Evolutionary conservation across 2,329 filamentous ascomycete genomes (phyloP).

Genomic region (Kalmusia sp.): DNA sequence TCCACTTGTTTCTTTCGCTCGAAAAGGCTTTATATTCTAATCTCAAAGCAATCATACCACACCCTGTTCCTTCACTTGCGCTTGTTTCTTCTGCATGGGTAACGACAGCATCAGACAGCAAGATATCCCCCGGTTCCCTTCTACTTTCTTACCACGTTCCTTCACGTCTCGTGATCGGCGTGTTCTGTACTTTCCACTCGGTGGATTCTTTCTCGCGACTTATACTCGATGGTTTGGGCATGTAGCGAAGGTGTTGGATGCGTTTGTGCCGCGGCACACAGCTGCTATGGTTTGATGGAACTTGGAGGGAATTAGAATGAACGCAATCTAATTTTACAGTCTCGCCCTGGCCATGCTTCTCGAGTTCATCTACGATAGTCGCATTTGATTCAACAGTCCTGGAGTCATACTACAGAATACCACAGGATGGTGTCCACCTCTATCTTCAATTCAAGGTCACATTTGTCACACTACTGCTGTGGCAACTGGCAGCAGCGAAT

Average conservation of each 20-base stretch:
- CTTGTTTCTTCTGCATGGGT: conserved; percentile 21
- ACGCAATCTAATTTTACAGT: conserved; percentile 9
- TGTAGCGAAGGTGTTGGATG: conserved; percentile 15
- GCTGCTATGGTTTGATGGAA: conserved; percentile 10
- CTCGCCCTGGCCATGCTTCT: background rate
- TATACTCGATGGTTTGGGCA: background rate
- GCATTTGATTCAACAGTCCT: background rate
- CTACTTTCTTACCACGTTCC: conserved; percentile 5
- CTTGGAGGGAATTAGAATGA: conserved; percentile 16
- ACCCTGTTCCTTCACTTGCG: conserved; percentile 8
- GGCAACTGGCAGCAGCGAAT: background rate
- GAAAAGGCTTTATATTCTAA: conserved; percentile 5
- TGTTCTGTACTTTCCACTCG: conserved; percentile 6
- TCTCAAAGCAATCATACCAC: conserved; percentile 3
- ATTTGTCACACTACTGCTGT: background rate
- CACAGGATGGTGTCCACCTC: background rate
- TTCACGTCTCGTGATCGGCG: conserved; percentile 1
- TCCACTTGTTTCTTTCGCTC: conserved; percentile 16
- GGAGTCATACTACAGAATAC: background rate
- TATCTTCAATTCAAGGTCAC: background rate
- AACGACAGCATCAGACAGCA: conserved; percentile 14
- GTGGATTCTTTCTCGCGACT: background rate
- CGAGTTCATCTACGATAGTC: background rate
- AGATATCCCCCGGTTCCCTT: conserved; percentile 14
- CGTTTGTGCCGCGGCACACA: conserved; percentile 4